phyloP scores from a whole-genome alignment of 1,139 yeast genomes.

The Taiozyma sp. region DNA sequence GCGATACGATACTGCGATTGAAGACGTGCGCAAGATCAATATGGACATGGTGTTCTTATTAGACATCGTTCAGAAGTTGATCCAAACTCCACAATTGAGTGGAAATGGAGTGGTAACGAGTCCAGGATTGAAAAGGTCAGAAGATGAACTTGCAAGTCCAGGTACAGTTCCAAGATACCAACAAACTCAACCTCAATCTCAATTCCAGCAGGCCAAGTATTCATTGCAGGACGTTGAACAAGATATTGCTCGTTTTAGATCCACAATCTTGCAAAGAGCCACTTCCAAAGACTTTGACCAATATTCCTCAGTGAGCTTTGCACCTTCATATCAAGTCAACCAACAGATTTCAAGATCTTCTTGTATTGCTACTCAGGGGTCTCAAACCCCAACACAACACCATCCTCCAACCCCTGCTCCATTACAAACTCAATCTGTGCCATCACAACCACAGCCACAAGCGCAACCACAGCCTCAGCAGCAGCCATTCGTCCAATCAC shows the following conservation, averaged over 20 bases:
- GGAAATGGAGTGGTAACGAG: constrained; percentile 9
- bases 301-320: constrained; percentile 13
- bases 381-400: constrained; percentile 7
- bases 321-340: constrained; percentile 21
- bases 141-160: constrained; percentile 18
- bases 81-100: constrained; percentile 4
- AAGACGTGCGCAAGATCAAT: constrained; percentile 42
- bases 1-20: constrained; percentile 41
- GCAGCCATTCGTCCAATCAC: too few species aligned
- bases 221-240: constrained; percentile 17
- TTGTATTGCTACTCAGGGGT: constrained; percentile 1
- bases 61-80: constrained; percentile 38
- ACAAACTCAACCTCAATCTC: constrained; percentile 1
- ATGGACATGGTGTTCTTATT: constrained; percentile 44
- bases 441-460: background rate
- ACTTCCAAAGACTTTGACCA: constrained; percentile 20
- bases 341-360: constrained; percentile 10
- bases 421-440: background rate
- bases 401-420: constrained; percentile 6
- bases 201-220: background rate
- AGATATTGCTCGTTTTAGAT: constrained; percentile 23
- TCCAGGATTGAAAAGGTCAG: constrained; percentile 3
- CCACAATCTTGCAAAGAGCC: constrained; percentile 23
- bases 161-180: constrained; percentile 7
- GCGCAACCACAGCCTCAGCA: background rate